A percentile compares a stretch with the other conserved stretches of the same genome.
These are phyloP conservation scores for Vitis hybrid DNA, from an alignment of 177 flowering plant genomes.

Conservation along the genomic window DNA sequence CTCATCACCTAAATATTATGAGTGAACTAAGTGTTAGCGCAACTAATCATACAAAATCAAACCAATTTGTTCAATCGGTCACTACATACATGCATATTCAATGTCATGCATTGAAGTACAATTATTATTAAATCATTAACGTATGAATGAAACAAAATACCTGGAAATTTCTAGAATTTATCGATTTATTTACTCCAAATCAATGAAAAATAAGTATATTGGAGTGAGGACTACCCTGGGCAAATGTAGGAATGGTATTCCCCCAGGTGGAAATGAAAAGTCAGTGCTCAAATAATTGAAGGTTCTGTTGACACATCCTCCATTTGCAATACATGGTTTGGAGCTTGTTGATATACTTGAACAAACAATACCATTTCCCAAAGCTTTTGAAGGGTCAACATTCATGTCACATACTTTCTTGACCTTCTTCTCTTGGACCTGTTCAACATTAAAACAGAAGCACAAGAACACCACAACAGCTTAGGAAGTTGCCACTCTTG, in stretches of 20 bases:
- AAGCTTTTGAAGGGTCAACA: constrained; percentile 60
- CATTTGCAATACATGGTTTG: constrained; percentile 60
- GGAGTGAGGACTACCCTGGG: constrained; percentile 82
- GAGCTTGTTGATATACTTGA: constrained; percentile 53
- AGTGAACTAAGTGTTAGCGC: not conserved
- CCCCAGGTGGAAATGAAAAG: constrained; percentile 73
- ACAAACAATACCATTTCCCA: constrained; percentile 68
- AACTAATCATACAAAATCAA: not conserved
- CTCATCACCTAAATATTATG: constrained; percentile 50
- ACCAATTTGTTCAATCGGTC: no score
- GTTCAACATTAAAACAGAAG: not conserved
- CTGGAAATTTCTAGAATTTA: no score
- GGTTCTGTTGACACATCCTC: constrained; percentile 55
- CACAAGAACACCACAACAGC: no score
- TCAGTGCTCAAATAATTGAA: constrained; percentile 52
- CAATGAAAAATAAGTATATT: constrained; percentile 2
- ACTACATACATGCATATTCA: no score
- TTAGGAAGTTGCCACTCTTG: no score
- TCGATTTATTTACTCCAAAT: not conserved
- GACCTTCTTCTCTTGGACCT: constrained; percentile 89
- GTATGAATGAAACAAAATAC: not conserved
- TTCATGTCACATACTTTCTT: constrained; percentile 87
- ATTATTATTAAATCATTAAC: no score
- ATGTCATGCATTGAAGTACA: no score
- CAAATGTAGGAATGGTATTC: constrained; percentile 74